Evolutionary conservation across 2,329 filamentous ascomycete species (phyloP).

Genomic region (Epichloe gansuensis): DNA sequence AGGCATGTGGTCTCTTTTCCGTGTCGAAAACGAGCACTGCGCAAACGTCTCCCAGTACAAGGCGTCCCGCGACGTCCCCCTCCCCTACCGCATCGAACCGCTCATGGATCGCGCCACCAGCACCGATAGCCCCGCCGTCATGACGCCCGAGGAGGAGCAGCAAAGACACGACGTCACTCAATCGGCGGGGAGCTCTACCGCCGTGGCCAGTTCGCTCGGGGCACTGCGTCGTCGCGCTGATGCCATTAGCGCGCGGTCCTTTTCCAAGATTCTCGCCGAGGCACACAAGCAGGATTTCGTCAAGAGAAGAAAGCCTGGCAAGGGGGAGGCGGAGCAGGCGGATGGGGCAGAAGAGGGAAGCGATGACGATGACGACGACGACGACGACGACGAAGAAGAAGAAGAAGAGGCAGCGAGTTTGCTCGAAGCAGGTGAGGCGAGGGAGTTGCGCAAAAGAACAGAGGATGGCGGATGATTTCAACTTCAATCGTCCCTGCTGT

Average conservation of each 20-base stretch:
- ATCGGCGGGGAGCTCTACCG: slow-evolving; percentile 10
- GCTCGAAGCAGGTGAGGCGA: slow-evolving; percentile 5
- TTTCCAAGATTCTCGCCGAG: slow-evolving; percentile 57
- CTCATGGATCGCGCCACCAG: slow-evolving; percentile 31
- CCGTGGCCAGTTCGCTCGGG: slow-evolving; percentile 11
- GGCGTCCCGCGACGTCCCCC: slow-evolving; percentile 72
- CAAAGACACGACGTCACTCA: slow-evolving; percentile 5
- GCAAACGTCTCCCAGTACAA: slow-evolving; percentile 84
- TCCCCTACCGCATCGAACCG: slow-evolving; percentile 59
- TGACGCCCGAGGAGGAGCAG: slow-evolving; percentile 12
- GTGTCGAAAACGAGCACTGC: slow-evolving; percentile 96
- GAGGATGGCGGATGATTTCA: slow-evolving; percentile 6
- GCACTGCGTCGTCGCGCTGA: slow-evolving; percentile 21
- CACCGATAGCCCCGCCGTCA: slow-evolving; percentile 16
- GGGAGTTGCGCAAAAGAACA: slow-evolving; percentile 3
- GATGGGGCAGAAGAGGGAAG: slow-evolving; percentile 13
- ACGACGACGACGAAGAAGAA: slow-evolving; percentile 13
- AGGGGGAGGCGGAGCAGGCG: slow-evolving; percentile 10
- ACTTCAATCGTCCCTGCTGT: too few species aligned
- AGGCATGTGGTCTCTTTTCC: slow-evolving; percentile 83
- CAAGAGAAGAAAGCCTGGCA: slow-evolving; percentile 44
- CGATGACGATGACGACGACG: slow-evolving; percentile 23
- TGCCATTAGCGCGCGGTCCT: slow-evolving; percentile 21
- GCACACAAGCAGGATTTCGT: slow-evolving; percentile 91
- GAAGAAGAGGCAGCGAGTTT: slow-evolving; percentile 9